phyloP scores from a whole-genome alignment of 768 basidiomycete species.

The Daedaleopsis nitida region DNA sequence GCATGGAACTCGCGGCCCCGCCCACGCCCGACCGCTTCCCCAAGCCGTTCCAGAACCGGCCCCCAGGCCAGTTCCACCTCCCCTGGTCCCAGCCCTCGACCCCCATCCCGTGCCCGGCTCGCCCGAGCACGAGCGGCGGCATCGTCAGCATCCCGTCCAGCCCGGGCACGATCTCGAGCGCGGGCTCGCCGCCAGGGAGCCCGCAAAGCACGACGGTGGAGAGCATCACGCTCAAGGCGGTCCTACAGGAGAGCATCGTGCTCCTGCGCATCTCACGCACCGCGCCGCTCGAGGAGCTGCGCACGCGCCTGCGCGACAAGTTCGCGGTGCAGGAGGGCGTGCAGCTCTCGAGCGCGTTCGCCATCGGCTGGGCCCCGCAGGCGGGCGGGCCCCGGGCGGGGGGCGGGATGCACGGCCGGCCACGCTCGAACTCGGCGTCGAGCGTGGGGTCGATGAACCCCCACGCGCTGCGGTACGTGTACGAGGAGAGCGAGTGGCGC shows the following conservation, averaged over 20 bases:
- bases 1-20: slow-evolving; percentile 22
- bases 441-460: slow-evolving; percentile 22
- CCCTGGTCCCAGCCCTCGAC: slow-evolving; percentile 26
- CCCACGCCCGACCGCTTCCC: slow-evolving; percentile 33
- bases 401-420: slow-evolving; percentile 22
- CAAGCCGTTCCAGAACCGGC: slow-evolving; percentile 33
- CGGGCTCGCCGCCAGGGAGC: slow-evolving; percentile 34
- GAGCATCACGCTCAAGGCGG: slow-evolving; percentile 62
- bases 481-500: slow-evolving; percentile 64
- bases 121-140: slow-evolving; percentile 6
- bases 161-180: slow-evolving; percentile 8
- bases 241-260: slow-evolving; percentile 61
- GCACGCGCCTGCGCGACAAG: slow-evolving; percentile 62
- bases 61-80: slow-evolving; percentile 31
- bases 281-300: slow-evolving; percentile 53
- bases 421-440: slow-evolving; percentile 38
- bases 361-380: slow-evolving; percentile 50
- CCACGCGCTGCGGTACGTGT: slow-evolving; percentile 44
- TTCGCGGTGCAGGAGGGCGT: slow-evolving; percentile 64
- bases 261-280: slow-evolving; percentile 56
- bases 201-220: slow-evolving; percentile 27
- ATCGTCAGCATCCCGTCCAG: neutral
- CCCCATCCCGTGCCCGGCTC: no score
- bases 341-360: slow-evolving; percentile 55
- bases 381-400: slow-evolving; percentile 27